Conservation (phyloP, 202 grass and related monocot species). For the Digitaria exilis region DNA sequence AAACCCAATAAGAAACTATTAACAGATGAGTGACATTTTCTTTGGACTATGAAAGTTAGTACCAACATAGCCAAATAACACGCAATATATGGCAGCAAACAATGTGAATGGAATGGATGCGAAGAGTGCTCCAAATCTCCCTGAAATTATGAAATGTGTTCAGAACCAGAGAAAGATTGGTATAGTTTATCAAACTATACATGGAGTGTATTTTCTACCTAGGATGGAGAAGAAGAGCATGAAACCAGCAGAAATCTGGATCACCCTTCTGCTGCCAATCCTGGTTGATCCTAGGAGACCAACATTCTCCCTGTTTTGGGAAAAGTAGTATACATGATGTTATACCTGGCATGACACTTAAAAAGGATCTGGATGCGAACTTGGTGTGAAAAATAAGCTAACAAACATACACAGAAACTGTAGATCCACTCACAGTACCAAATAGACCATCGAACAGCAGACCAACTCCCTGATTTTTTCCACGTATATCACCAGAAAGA, state of each 20-base stretch:
- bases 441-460: slow-evolving; percentile 77
- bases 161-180: background rate
- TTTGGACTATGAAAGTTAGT: background rate
- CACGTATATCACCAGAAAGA: slow-evolving; percentile 2
- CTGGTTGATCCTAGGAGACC: slow-evolving; percentile 84
- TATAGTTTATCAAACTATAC: background rate
- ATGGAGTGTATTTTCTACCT: slow-evolving; percentile 34
- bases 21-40: background rate
- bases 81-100: slow-evolving; percentile 71
- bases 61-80: slow-evolving; percentile 79
- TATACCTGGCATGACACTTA: background rate
- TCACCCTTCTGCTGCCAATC: slow-evolving; percentile 82
- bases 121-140: slow-evolving; percentile 73
- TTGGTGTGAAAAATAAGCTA: background rate
- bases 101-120: slow-evolving; percentile 84
- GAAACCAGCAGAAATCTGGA: slow-evolving; percentile 83
- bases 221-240: slow-evolving; percentile 95
- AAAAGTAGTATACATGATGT: background rate
- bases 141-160: slow-evolving; percentile 35
- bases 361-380: background rate
- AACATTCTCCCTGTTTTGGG: slow-evolving; percentile 65
- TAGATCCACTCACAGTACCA: slow-evolving; percentile 67
- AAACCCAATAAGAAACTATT: background rate
- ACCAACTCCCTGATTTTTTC: slow-evolving; percentile 68
- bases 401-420: slow-evolving; percentile 74